phyloP scores from a whole-genome alignment of 495 filamentous ascomycete genomes.

The Bacidia rubella region DNA sequence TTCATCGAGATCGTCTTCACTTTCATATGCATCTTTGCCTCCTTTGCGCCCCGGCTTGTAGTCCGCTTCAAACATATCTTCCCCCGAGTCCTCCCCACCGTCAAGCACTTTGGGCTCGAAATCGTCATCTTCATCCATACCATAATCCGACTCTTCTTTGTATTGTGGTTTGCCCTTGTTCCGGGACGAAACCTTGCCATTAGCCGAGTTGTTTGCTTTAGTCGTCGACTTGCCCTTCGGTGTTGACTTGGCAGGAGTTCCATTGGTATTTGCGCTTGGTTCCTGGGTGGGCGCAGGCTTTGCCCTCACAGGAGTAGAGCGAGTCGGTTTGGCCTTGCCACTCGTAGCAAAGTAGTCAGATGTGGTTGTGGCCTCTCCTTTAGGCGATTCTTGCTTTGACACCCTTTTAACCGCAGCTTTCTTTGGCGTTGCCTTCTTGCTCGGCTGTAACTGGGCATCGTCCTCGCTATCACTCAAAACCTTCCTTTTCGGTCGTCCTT shows the following conservation, averaged over 20 bases:
- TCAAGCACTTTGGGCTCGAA: slow-evolving; percentile 33
- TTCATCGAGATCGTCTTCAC: slow-evolving; percentile 46
- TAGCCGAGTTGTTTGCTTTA: slow-evolving; percentile 12
- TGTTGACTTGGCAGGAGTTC: slow-evolving; percentile 17
- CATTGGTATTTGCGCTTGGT: slow-evolving; percentile 11
- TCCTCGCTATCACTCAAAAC: slow-evolving; percentile 69
- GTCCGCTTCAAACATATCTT: slow-evolving; percentile 61
- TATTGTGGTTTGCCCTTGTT: slow-evolving; percentile 25
- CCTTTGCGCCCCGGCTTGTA: slow-evolving; percentile 39
- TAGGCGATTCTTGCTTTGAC: slow-evolving; percentile 29
- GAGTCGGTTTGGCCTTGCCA: slow-evolving; percentile 33
- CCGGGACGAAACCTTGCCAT: slow-evolving; percentile 20
- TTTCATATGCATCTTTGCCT: slow-evolving; percentile 55
- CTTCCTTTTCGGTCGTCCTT: slow-evolving; percentile 39
- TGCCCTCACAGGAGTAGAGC: slow-evolving; percentile 25
- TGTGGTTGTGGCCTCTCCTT: slow-evolving; percentile 41
- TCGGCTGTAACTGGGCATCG: slow-evolving; percentile 33
- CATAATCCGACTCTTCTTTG: slow-evolving; percentile 21
- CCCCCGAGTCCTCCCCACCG: slow-evolving; percentile 50
- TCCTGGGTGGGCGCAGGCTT: slow-evolving; percentile 9
- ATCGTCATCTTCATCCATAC: slow-evolving; percentile 29
- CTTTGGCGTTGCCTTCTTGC: slow-evolving; percentile 32
- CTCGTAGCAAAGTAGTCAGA: slow-evolving; percentile 49
- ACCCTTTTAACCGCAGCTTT: slow-evolving; percentile 29
- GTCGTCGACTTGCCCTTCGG: slow-evolving; percentile 17